Evolutionary conservation across 805 yeast species (phyloP).

Genomic region (Kluyveromyces wickerhamii): DNA sequence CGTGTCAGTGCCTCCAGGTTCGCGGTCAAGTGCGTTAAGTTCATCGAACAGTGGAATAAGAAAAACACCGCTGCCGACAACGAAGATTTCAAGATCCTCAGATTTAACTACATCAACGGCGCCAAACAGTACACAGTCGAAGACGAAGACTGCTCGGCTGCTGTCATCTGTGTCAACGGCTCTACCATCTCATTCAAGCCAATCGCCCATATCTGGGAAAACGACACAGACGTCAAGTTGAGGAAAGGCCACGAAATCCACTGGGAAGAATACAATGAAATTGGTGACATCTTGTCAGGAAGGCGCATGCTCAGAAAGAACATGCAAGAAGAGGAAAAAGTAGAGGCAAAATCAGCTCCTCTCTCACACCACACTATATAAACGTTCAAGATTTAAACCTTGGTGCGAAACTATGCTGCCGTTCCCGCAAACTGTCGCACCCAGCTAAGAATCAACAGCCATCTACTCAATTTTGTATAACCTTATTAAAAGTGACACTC

Average conservation of each 20-base stretch:
- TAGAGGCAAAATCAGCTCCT: too few relatives aligned
- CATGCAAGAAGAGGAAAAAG: conserved; percentile 1
- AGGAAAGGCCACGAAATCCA: conserved; percentile 65
- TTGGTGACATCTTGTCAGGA: conserved; percentile 68
- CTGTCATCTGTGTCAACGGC: conserved; percentile 67
- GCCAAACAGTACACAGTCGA: conserved; percentile 39
- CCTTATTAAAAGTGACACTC: too few relatives aligned
- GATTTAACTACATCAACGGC: conserved; percentile 46
- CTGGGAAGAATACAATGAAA: conserved; percentile 54
- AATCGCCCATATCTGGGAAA: conserved; percentile 47
- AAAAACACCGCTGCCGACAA: conserved; percentile 31
- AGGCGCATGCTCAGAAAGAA: conserved; percentile 42
- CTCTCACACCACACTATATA: too few relatives aligned
- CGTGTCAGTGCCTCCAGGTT: conserved; percentile 83
- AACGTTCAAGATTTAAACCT: too few relatives aligned
- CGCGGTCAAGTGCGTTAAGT: conserved; percentile 84
- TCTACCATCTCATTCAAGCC: conserved; percentile 51
- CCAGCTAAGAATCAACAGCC: too few relatives aligned
- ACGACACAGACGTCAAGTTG: conserved; percentile 49
- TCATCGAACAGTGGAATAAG: conserved; percentile 59
- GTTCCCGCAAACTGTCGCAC: too few relatives aligned
- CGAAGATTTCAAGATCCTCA: conserved; percentile 38
- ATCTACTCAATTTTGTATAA: too few relatives aligned
- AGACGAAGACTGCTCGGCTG: conserved; percentile 38
- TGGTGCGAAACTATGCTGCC: too few relatives aligned